Conservation (phyloP, 2,329 filamentous ascomycete species). For the Aspergillus sp. region DNA sequence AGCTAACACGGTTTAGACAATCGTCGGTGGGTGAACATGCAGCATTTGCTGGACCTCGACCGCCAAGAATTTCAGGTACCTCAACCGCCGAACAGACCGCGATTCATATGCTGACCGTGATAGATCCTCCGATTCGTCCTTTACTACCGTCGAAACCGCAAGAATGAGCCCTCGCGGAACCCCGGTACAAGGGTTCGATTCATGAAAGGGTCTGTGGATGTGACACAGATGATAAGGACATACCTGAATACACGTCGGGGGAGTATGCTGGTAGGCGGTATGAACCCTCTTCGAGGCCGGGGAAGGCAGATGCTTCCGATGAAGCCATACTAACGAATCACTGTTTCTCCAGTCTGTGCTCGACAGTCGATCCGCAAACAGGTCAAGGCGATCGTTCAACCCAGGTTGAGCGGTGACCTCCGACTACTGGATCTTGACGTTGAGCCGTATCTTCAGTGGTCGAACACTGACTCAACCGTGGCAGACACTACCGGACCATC, state of each 20-base stretch:
- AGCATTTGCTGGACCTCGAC: neutral
- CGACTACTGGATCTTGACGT: neutral
- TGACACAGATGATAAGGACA: neutral
- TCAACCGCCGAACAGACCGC: neutral
- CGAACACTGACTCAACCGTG: neutral
- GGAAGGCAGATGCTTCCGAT: neutral
- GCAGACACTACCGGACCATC: neutral
- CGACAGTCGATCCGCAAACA: neutral
- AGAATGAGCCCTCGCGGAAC: too few species aligned
- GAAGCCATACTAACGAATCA: neutral
- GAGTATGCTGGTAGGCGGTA: conserved; percentile 5
- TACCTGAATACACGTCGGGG: neutral
- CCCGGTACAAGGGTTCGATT: neutral
- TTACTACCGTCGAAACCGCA: neutral
- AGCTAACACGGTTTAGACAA: too few species aligned
- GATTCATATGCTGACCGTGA: neutral
- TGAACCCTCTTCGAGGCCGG: neutral
- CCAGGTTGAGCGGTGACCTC: neutral
- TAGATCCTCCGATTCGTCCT: neutral
- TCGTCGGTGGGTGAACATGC: neutral
- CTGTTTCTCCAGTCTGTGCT: neutral
- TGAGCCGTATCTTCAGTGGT: neutral
- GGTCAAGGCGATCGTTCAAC: neutral
- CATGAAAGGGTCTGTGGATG: neutral
- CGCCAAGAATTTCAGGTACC: neutral